Evolutionary conservation across 192 early-diverging fungal species (phyloP).

Genomic region (Linnemannia exigua): DNA sequence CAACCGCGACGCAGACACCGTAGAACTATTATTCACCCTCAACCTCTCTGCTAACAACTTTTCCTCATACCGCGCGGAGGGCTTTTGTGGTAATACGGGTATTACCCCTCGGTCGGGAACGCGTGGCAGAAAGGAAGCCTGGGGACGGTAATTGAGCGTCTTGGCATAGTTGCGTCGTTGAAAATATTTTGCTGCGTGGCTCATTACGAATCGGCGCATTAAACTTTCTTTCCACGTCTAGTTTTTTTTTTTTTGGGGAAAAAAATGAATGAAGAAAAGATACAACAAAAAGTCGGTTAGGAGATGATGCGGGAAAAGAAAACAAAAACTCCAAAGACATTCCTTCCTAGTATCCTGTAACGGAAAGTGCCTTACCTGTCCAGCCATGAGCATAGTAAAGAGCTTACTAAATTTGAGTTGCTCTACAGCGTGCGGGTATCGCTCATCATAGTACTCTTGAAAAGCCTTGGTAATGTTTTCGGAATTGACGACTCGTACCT

Average conservation of each 20-base stretch:
- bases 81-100: background rate
- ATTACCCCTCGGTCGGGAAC: background rate
- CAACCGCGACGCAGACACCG: no score
- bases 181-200: background rate
- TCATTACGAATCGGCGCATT: background rate
- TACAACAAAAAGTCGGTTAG: background rate
- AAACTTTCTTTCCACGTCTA: background rate
- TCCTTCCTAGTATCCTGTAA: no score
- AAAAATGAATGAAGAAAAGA: background rate
- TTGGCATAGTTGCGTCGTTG: slow-evolving; percentile 2
- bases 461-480: slow-evolving; percentile 18
- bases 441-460: slow-evolving; percentile 5
- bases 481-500: background rate
- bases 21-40: no score
- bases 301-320: background rate
- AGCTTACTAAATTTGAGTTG: slow-evolving; percentile 6
- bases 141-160: background rate
- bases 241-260: background rate
- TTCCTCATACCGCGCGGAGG: background rate
- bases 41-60: background rate
- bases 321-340: no score
- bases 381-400: background rate
- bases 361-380: no score
- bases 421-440: slow-evolving; percentile 11
- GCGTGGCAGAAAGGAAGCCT: background rate